Evolutionary conservation across 495 filamentous ascomycete species (phyloP).

Genomic region (Niebla homalea): DNA sequence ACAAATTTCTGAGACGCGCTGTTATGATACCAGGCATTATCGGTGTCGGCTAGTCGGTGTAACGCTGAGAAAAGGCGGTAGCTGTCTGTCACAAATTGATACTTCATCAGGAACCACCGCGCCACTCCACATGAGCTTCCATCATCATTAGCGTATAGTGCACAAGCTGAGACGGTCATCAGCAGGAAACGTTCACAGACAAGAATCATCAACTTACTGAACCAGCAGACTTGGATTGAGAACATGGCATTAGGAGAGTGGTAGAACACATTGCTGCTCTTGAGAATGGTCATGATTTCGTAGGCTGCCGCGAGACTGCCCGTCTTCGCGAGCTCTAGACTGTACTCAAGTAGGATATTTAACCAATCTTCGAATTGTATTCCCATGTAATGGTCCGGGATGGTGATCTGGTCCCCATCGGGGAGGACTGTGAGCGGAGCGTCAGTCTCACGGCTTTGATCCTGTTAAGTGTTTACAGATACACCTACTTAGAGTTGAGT

Average conservation of each 20-base stretch:
- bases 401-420: conserved; percentile 15
- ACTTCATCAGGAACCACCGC: conserved; percentile 77
- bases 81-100: conserved; percentile 70
- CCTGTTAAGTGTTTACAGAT: not conserved
- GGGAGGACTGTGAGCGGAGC: not conserved
- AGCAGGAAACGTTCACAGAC: conserved; percentile 5
- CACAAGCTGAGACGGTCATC: conserved; percentile 47
- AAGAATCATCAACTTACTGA: conserved; percentile 36
- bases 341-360: conserved; percentile 80
- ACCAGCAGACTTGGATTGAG: conserved; percentile 67
- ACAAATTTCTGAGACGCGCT: conserved; percentile 72
- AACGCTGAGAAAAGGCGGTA: conserved; percentile 69
- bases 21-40: conserved; percentile 37
- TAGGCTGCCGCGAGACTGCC: conserved; percentile 54
- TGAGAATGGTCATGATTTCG: conserved; percentile 56
- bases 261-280: conserved; percentile 67
- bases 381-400: conserved; percentile 57
- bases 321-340: conserved; percentile 52
- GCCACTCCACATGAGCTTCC: conserved; percentile 51
- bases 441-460: not conserved
- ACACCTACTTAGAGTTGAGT: conserved; percentile 3
- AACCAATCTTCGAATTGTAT: conserved; percentile 75
- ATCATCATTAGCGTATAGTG: conserved; percentile 65
- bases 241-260: conserved; percentile 51
- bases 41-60: conserved; percentile 45